Evolutionary conservation across 306 rosid species (phyloP).

Genomic region (Malus asiatica): DNA sequence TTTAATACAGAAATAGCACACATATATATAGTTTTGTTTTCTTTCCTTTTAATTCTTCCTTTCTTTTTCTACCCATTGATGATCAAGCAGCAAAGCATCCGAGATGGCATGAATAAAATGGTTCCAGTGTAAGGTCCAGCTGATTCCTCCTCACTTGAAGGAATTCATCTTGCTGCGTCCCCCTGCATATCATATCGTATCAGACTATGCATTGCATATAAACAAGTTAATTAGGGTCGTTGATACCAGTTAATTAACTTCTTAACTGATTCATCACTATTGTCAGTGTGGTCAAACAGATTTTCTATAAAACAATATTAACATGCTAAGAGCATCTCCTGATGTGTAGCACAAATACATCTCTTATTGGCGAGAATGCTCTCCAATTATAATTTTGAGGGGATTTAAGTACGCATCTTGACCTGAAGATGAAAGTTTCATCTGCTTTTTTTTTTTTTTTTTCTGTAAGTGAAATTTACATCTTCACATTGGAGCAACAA

Average conservation of each 20-base stretch:
- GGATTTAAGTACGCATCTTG: background rate
- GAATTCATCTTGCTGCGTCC: constrained; percentile 27
- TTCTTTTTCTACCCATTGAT: background rate
- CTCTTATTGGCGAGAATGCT: background rate
- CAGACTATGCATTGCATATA: background rate
- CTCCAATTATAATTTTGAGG: background rate
- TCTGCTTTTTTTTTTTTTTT: too few species aligned
- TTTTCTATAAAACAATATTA: too few species aligned
- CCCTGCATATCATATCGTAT: constrained; percentile 25
- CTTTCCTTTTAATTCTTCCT: background rate
- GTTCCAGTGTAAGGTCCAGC: constrained; percentile 71
- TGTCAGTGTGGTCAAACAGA: too few species aligned
- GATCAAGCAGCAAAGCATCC: constrained; percentile 41
- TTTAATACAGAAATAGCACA: background rate
- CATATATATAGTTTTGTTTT: background rate
- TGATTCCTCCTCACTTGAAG: constrained; percentile 46
- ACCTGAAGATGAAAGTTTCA: background rate
- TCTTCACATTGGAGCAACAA: background rate
- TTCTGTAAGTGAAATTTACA: background rate
- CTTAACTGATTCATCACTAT: background rate
- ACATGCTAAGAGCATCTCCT: background rate
- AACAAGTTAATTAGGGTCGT: background rate
- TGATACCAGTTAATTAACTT: background rate
- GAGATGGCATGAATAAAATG: constrained; percentile 45
- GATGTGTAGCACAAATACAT: background rate